These are phyloP conservation scores for Ophiostoma himal-ulmi DNA, from an alignment of 2,329 filamentous ascomycete genomes.

Conservation along the genomic window DNA sequence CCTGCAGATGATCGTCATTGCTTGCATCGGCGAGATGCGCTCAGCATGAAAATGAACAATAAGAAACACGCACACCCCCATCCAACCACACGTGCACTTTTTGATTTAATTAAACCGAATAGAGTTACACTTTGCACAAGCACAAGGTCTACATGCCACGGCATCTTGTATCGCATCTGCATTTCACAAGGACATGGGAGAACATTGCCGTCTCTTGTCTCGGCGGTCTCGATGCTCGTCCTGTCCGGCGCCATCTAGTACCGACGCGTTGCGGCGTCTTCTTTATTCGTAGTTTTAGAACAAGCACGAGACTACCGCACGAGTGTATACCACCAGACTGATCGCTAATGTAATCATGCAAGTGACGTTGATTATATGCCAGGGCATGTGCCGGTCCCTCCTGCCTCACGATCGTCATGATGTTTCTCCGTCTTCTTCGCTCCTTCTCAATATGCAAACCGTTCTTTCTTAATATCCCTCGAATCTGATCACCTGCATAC, in stretches of 20 bases:
- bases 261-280: background rate
- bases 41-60: background rate
- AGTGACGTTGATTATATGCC: background rate
- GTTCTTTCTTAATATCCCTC: background rate
- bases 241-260: background rate
- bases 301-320: background rate
- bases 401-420: conserved; percentile 5
- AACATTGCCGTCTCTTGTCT: background rate
- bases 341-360: background rate
- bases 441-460: background rate
- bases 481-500: background rate
- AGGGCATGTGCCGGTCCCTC: conserved; percentile 7
- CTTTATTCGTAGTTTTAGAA: background rate
- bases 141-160: background rate
- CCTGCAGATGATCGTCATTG: conserved; percentile 1
- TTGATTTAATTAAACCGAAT: background rate
- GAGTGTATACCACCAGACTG: background rate
- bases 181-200: background rate
- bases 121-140: background rate
- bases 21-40: background rate
- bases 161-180: background rate
- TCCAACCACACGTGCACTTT: background rate
- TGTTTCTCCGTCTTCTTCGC: background rate
- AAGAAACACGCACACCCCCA: background rate
- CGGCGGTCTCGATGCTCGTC: background rate